phyloP scores from a whole-genome alignment of 2,329 filamentous ascomycete species.

The Parastagonospora avenae region DNA sequence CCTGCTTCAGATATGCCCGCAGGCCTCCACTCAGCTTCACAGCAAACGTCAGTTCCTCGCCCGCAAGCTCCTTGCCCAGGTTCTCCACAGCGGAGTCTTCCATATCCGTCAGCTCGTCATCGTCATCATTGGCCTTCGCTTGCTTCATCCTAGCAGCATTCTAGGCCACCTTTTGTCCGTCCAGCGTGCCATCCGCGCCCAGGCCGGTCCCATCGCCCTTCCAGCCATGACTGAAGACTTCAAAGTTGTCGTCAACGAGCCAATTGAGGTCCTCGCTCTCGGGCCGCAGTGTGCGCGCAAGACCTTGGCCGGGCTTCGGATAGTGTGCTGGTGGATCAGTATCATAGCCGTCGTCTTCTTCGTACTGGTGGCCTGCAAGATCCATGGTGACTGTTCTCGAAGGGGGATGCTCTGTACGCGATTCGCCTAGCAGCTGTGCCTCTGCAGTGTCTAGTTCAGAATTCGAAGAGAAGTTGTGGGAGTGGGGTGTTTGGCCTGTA shows the following conservation, averaged over 20 bases:
- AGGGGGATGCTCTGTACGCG: slow-evolving; percentile 16
- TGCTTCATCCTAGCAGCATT: not conserved
- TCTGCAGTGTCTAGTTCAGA: slow-evolving; percentile 38
- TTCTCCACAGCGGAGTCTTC: slow-evolving; percentile 2
- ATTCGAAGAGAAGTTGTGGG: slow-evolving; percentile 24
- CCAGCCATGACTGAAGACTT: slow-evolving; percentile 61
- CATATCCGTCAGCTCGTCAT: slow-evolving; percentile 8
- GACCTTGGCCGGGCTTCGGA: slow-evolving; percentile 65
- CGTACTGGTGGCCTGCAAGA: slow-evolving; percentile 31
- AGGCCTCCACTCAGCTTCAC: too few relatives aligned
- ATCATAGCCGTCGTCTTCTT: slow-evolving; percentile 59
- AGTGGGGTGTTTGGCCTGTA: slow-evolving; percentile 23
- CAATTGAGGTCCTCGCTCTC: slow-evolving; percentile 66
- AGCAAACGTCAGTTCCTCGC: too few relatives aligned
- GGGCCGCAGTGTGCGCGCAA: slow-evolving; percentile 58
- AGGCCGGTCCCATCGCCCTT: slow-evolving; percentile 41
- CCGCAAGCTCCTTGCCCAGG: not conserved
- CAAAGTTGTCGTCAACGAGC: slow-evolving; percentile 64
- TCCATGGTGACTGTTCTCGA: slow-evolving; percentile 23
- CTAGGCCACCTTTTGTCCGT: slow-evolving; percentile 25
- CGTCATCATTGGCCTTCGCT: not conserved
- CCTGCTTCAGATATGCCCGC: too few relatives aligned
- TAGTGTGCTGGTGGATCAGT: slow-evolving; percentile 62
- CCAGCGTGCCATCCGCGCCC: slow-evolving; percentile 33
- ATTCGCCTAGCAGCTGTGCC: slow-evolving; percentile 40